Evolutionary conservation across 1,284 basidiomycete genomes (phyloP), one percentile per base, ranked within the genome.

Genomic region (Gymnopus androsaceus): DNA sequence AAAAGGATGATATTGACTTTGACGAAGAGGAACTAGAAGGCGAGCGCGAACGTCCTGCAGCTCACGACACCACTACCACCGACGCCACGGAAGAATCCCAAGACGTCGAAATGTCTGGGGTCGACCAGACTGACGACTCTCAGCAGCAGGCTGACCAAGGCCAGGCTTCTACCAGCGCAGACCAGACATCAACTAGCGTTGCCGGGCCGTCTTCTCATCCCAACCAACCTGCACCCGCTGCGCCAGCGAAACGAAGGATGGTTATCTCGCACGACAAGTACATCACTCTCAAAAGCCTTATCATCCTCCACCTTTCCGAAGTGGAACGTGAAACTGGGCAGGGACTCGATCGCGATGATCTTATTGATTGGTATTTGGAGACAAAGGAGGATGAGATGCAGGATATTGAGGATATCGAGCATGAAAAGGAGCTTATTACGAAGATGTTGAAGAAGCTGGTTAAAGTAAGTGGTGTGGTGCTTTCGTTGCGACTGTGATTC

Each of bases 1-100:
- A 99, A 70, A 95, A 98, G 73, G 97, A 99, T 68, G 96, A 99
- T 66, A 90, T 99, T 67, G 94, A 95, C 69, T 93, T 99, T 67
- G 96, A 98, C 67, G 94, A 97, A 60, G 95, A 97, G 67, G 94
- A 95, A 53, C 78, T 84, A 2, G 81, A 82, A 55, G 85, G 79
- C 37, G 81, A 83, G 59, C 78, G 77, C 6, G 75, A 67, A 30
- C 25, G 70, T 69, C 25, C 69, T 62, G 27, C 70, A 67, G 5
- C 66, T 62, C 3, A 65, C 69, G 25, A 63, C 66, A 4, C 63
- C 65, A 62, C 69, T 41, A 68, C n/a, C n/a, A n/a, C 64, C 42
- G 72, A 66, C 30, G 66, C 64, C 33, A 79, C 84, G 30, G 79
- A 80, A 30, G 83, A 75, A 52, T 69, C 58, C 47, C 76, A 79